These are phyloP conservation scores for Fusarium protoensiforme DNA, from an alignment of 2,329 filamentous ascomycete species.

Conservation along the genomic window DNA sequence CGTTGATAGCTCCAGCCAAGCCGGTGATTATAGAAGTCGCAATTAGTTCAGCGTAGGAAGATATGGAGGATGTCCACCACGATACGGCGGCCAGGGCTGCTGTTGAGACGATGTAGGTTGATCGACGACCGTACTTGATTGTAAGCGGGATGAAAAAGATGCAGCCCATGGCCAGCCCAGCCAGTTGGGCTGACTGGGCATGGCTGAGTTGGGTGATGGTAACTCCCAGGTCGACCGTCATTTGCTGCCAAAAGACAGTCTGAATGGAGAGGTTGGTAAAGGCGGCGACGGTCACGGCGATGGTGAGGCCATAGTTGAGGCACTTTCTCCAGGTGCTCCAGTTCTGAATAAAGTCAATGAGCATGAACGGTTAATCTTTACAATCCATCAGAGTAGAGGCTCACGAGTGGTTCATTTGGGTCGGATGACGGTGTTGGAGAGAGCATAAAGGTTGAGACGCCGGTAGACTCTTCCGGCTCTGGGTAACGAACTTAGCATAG, in stretches of 20 bases:
- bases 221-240: conserved; percentile 45
- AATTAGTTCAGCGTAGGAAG: conserved; percentile 37
- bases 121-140: conserved; percentile 49
- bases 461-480: conserved; percentile 23
- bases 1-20: conserved; percentile 52
- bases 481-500: not conserved
- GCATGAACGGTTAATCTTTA: not conserved
- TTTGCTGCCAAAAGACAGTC: conserved; percentile 48
- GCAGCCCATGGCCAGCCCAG: conserved; percentile 48
- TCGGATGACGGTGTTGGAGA: conserved; percentile 38
- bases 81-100: conserved; percentile 36
- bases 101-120: conserved; percentile 43
- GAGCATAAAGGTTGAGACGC: conserved; percentile 28
- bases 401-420: conserved; percentile 48
- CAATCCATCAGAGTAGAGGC: not conserved
- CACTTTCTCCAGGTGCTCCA: conserved; percentile 45
- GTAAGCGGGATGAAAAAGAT: conserved; percentile 49
- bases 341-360: conserved; percentile 34
- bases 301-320: conserved; percentile 43
- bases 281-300: conserved; percentile 42
- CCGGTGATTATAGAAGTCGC: conserved; percentile 44
- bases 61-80: conserved; percentile 40
- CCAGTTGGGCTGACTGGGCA: conserved; percentile 43
- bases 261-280: conserved; percentile 44
- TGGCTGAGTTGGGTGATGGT: conserved; percentile 40